Conservation (phyloP, 495 filamentous ascomycete species). For the Podospora appendiculata region DNA sequence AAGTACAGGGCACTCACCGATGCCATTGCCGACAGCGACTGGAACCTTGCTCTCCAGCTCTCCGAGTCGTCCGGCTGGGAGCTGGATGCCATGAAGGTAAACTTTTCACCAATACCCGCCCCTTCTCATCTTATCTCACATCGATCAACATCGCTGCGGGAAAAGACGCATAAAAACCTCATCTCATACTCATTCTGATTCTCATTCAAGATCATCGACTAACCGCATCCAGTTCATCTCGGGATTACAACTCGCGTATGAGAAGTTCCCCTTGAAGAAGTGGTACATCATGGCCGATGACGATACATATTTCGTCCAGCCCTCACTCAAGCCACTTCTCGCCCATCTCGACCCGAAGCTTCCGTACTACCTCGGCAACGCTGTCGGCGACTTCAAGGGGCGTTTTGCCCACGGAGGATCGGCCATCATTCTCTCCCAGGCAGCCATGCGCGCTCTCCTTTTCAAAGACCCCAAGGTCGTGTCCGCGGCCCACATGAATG, state of each 20-base stretch:
- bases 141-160: background rate
- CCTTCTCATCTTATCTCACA: background rate
- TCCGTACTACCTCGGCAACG: constrained; percentile 42
- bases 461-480: constrained; percentile 24
- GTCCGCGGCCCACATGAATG: constrained; percentile 23
- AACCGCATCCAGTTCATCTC: constrained; percentile 28
- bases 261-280: constrained; percentile 34
- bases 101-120: background rate
- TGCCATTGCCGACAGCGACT: constrained; percentile 27
- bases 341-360: constrained; percentile 28
- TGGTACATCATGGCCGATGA: constrained; percentile 43
- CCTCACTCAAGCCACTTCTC: constrained; percentile 30
- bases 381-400: constrained; percentile 36
- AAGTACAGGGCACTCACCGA: constrained; percentile 30
- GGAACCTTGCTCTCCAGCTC: constrained; percentile 23
- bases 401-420: constrained; percentile 45
- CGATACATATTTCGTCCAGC: constrained; percentile 38
- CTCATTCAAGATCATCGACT: background rate
- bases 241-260: constrained; percentile 34
- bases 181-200: background rate
- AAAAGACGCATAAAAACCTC: background rate
- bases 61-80: constrained; percentile 37
- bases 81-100: constrained; percentile 41
- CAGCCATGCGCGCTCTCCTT: constrained; percentile 27
- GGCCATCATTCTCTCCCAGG: constrained; percentile 34